Evolutionary conservation across 805 yeast genomes (phyloP).

Genomic region (Kodamaea jinghongensis): DNA sequence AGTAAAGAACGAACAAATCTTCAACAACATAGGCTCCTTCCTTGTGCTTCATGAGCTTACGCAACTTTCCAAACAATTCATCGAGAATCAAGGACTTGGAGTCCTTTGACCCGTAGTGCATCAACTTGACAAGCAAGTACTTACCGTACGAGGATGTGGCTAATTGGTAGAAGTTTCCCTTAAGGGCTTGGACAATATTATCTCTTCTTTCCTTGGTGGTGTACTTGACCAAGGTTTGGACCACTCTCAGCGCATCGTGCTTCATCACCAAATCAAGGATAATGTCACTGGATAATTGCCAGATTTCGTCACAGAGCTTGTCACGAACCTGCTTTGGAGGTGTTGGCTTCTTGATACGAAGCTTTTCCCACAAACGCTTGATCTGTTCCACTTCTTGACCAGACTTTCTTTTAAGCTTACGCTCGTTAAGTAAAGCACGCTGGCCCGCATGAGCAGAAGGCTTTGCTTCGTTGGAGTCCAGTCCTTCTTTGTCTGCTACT

Average conservation of each 20-base stretch:
- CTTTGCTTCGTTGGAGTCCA: constrained; percentile 43
- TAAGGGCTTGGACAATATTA: constrained; percentile 61
- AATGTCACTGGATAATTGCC: constrained; percentile 77
- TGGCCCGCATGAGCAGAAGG: constrained; percentile 64
- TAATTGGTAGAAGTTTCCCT: constrained; percentile 72
- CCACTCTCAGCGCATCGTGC: constrained; percentile 95
- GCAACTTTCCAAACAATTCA: constrained; percentile 85
- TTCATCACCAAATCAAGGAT: constrained; percentile 83
- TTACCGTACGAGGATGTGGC: constrained; percentile 95
- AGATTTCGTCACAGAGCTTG: constrained; percentile 75
- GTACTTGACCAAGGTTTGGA: constrained; percentile 88
- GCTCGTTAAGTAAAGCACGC: constrained; percentile 68
- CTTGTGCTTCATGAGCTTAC: constrained; percentile 92
- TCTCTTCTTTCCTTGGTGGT: constrained; percentile 78
- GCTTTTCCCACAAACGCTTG: constrained; percentile 85
- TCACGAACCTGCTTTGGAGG: constrained; percentile 74
- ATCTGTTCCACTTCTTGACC: constrained; percentile 83
- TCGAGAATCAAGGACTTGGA: constrained; percentile 71
- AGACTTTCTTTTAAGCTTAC: constrained; percentile 84
- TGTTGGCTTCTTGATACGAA: constrained; percentile 82
- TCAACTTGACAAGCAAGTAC: constrained; percentile 79
- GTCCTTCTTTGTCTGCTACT: constrained; percentile 14
- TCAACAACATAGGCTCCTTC: constrained; percentile 98
- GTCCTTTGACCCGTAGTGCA: constrained; percentile 88
- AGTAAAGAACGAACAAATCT: constrained; percentile 82